Base-by-base conservation (phyloP, 257 asterid genomes). In the Echium plantagineum region DNA sequence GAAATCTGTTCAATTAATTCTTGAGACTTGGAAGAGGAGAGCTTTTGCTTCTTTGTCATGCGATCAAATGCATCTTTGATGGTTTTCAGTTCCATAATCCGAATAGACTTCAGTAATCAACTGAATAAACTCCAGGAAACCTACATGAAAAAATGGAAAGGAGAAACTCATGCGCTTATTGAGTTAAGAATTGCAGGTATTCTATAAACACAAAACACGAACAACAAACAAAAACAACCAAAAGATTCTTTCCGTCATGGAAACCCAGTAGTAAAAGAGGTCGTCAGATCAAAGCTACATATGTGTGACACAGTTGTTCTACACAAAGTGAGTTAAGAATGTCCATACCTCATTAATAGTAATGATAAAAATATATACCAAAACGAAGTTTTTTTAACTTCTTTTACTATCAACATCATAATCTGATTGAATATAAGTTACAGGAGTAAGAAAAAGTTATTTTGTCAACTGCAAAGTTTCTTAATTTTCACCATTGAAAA, bases 41-140 rank as follows among this genome's bases (percentile, higher is more conserved):
- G 57, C 52, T 63, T 63, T 15, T 63, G 66, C 24, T 63, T 63
- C 66, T 52, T 63, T 18, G 55, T 19, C 19, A 63, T 52, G 20
- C 59, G 58, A 21, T 63, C 52, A 53, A 63, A 28, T 30, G 66
- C 59, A 52, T 63, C 66, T 28, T 63, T 63, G 46, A 63, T 18
- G 26, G 66, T 51, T 17, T 63, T 52, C 66, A 63, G 49, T 9
- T 63, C 66, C 66, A 63, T 63, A 21, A 46, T 32, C 26, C 48
- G 10, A 61, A 18, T 13, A 7, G n/a, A 16, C 65, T 32, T 49
- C 57, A 24, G 52, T 49, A 19, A 47, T 48, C 32, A 49, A 48
- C 9, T 2, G 32, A n/a, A 46, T 16, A 2, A 61, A 48, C 46
- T 17, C 55, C 20, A 35, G 21, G 7, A 22, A n/a, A 61, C 65